Percentiles rank a stretch among this genome's conserved stretches.
Evolutionary conservation across 164 flowering plant species (phyloP).

Genomic region (Tetrastigma voinierianum): DNA sequence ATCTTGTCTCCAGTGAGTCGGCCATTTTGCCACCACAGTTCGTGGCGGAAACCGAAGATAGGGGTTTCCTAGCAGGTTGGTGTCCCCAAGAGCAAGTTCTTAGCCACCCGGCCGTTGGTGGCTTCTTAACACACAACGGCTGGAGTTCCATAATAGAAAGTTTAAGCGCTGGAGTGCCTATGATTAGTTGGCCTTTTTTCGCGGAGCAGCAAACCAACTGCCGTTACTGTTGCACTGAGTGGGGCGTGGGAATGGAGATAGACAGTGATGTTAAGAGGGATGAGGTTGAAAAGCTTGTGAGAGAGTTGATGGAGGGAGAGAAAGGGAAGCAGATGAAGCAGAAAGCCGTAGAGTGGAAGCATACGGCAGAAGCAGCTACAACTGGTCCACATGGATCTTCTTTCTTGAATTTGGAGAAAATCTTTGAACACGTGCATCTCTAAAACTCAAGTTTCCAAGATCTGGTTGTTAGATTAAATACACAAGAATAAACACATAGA

Average conservation of each 20-base stretch:
- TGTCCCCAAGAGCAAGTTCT: slow-evolving; percentile 27
- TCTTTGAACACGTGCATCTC: slow-evolving; percentile 5
- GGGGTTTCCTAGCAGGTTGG: slow-evolving; percentile 23
- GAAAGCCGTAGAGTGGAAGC: slow-evolving; percentile 22
- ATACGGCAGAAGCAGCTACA: slow-evolving; percentile 17
- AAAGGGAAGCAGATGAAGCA: slow-evolving; percentile 22
- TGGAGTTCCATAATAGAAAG: slow-evolving; percentile 34
- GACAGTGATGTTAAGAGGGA: slow-evolving; percentile 21
- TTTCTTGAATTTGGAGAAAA: slow-evolving; percentile 1
- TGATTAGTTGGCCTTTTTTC: slow-evolving; percentile 32
- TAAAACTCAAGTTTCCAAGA: not conserved
- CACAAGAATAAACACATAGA: no score
- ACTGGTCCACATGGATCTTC: slow-evolving; percentile 7
- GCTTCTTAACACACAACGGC: slow-evolving; percentile 31
- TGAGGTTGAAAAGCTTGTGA: slow-evolving; percentile 19
- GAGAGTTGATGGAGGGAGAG: slow-evolving; percentile 27
- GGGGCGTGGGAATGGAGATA: slow-evolving; percentile 31
- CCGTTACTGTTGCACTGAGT: slow-evolving; percentile 19
- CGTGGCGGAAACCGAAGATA: slow-evolving; percentile 13
- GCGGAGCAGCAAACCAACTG: slow-evolving; percentile 35
- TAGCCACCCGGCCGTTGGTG: slow-evolving; percentile 22
- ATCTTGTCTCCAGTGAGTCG: slow-evolving; percentile 19
- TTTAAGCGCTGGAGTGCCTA: slow-evolving; percentile 20
- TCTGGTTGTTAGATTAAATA: no score
- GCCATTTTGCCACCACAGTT: slow-evolving; percentile 27